phyloP scores from a whole-genome alignment of 345 rosid genomes.

The Salix caprea region DNA sequence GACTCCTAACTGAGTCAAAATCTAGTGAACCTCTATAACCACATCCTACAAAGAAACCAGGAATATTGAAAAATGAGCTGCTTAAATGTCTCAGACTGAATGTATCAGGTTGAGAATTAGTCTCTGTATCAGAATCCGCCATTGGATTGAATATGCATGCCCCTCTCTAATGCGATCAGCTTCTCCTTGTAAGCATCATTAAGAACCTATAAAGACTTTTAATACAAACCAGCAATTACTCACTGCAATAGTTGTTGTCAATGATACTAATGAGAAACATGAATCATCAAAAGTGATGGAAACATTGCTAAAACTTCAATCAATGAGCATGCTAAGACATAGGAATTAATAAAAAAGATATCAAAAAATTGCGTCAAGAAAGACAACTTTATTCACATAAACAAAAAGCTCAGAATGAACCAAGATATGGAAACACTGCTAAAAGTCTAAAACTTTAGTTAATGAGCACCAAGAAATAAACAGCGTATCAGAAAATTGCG shows the following conservation, averaged over 20 bases:
- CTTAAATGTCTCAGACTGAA: conserved; percentile 29
- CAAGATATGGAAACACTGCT: too few species aligned
- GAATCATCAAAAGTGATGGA: conserved; percentile 6
- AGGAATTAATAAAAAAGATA: neutral
- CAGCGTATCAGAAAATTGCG: neutral
- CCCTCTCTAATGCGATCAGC: conserved; percentile 48
- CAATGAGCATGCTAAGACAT: neutral
- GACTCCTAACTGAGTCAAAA: conserved; percentile 71
- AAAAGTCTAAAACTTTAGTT: too few species aligned
- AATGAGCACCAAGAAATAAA: too few species aligned
- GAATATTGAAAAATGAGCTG: conserved; percentile 43
- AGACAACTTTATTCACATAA: too few species aligned
- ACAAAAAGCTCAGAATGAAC: too few species aligned
- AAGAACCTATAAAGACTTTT: conserved; percentile 1
- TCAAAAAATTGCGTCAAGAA: too few species aligned
- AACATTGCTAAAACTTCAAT: neutral
- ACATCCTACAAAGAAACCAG: conserved; percentile 61
- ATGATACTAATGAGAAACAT: neutral
- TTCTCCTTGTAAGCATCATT: conserved; percentile 38
- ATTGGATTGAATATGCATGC: conserved; percentile 28
- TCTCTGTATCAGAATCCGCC: conserved; percentile 40
- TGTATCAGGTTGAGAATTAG: conserved; percentile 23
- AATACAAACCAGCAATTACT: conserved; percentile 18
- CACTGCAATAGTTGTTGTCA: conserved; percentile 20
- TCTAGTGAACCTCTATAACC: conserved; percentile 55